Conservation (phyloP, 169 alveolate species). For the Theileria luwenshuni region DNA sequence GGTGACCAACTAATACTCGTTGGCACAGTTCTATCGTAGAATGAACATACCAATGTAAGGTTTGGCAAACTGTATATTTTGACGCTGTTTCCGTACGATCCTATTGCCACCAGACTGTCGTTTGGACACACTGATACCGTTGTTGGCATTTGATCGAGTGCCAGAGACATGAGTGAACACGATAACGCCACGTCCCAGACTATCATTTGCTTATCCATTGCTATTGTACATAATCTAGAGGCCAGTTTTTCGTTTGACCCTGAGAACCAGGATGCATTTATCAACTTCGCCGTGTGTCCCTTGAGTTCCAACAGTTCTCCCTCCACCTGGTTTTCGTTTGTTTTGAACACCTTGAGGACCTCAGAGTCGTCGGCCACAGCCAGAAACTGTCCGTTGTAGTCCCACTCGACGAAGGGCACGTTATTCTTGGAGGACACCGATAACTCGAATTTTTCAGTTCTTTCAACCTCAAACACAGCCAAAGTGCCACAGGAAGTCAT, state of each 20-base stretch:
- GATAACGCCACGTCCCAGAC: slow-evolving; percentile 62
- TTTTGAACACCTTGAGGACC: slow-evolving; percentile 42
- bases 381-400: slow-evolving; percentile 32
- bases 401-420: slow-evolving; percentile 64
- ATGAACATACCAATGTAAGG: slow-evolving; percentile 53
- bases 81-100: slow-evolving; percentile 55
- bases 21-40: slow-evolving; percentile 48
- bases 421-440: slow-evolving; percentile 15
- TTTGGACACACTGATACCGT: slow-evolving; percentile 36
- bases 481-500: slow-evolving; percentile 34
- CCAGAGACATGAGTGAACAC: slow-evolving; percentile 30
- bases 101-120: slow-evolving; percentile 53
- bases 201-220: slow-evolving; percentile 56
- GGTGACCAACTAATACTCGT: slow-evolving; percentile 58
- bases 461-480: slow-evolving; percentile 21
- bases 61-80: slow-evolving; percentile 49
- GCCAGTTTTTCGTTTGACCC: slow-evolving; percentile 33
- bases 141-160: slow-evolving; percentile 62
- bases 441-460: background rate
- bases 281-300: slow-evolving; percentile 41
- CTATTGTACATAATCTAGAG: slow-evolving; percentile 42
- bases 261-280: slow-evolving; percentile 54
- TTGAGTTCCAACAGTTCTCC: slow-evolving; percentile 28
- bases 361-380: slow-evolving; percentile 47
- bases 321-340: slow-evolving; percentile 19